These are phyloP conservation scores for Sordariomycetes sp. DNA, from an alignment of 2,329 filamentous ascomycete genomes.

Conservation along the genomic window DNA sequence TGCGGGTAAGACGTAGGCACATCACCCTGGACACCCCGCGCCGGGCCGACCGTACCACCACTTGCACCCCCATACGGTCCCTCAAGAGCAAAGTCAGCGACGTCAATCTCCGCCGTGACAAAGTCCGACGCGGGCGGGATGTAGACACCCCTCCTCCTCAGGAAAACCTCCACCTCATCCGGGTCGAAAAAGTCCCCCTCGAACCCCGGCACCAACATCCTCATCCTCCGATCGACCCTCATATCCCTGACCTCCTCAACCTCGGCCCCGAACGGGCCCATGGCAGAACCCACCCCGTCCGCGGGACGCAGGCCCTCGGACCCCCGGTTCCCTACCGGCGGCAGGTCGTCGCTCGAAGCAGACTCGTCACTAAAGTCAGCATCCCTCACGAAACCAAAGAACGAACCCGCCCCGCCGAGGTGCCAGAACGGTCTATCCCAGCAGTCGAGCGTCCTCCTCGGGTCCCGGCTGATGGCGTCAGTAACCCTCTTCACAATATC, in stretches of 20 bases:
- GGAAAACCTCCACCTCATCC: slow-evolving; percentile 63
- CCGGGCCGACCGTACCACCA: background rate
- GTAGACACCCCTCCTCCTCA: slow-evolving; percentile 47
- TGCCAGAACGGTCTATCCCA: slow-evolving; percentile 50
- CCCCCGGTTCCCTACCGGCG: slow-evolving; percentile 23
- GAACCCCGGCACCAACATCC: slow-evolving; percentile 44
- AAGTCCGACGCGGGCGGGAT: slow-evolving; percentile 49
- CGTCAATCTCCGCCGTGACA: slow-evolving; percentile 42
- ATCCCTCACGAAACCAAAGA: slow-evolving; percentile 27
- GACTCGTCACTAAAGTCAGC: background rate
- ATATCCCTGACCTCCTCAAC: slow-evolving; percentile 26
- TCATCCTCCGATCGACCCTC: slow-evolving; percentile 30
- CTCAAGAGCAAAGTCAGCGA: slow-evolving; percentile 20
- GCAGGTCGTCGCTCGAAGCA: background rate
- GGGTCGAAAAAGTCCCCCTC: slow-evolving; percentile 67
- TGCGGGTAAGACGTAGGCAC: background rate
- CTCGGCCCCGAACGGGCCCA: slow-evolving; percentile 30
- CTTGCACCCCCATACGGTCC: slow-evolving; percentile 5
- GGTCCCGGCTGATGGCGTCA: slow-evolving; percentile 16
- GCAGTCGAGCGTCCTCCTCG: slow-evolving; percentile 35
- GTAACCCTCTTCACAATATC: slow-evolving; percentile 28
- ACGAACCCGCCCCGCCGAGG: slow-evolving; percentile 55
- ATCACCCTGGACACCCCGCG: background rate
- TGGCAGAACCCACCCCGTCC: background rate
- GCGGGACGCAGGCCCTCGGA: slow-evolving; percentile 5